Base-by-base conservation (phyloP, 1,284 basidiomycete genomes). In the Cryptococcus deneoformans region DNA sequence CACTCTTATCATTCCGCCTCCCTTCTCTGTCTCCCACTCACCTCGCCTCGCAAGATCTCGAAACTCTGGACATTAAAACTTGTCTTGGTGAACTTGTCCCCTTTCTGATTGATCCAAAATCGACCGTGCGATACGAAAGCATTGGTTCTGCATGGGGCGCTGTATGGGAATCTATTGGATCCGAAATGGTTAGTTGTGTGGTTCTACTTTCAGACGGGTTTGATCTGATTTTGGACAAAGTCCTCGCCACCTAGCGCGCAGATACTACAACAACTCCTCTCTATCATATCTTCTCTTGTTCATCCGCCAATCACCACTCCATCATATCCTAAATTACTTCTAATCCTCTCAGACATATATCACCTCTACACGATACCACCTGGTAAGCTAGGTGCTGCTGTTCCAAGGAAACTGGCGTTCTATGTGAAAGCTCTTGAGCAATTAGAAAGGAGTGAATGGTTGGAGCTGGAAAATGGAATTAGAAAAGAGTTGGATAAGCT, bases 331-430 rank as follows among this genome's bases (percentile, higher is more conserved):
- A 58, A 54, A 7, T 42, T 67, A 2, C 46, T 65, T 1, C 52
- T 61, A 9, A 53, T 69, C 4, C 51, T 77, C 1, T 67, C 65
- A 2, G 75, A 78, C 56, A 39, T 71, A 16, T 66, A 72, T 50
- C 2, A 37, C 0, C 56, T 73, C 1, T 69, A 57, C 44, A 46
- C 64, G 0, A 39, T 14, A 2, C 53, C 65, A 2, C 61, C 60
- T 2, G 54, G 45, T 4, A 52, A 48, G 36, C 36, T 53, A n/a
- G 59, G 54, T 7, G 62, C 46, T 7, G 59, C 64, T 3, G 63
- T 62, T 0, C 56, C 60, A 6, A 64, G 63, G 38, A 78, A 78
- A 56, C 48, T 77, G 5, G 65, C 62, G 6, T 78, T 78, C 58
- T 77, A 75, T 52, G 43, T 66, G 24, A 68, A 62, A 4, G 68